Evolutionary conservation across 2,329 filamentous ascomycete species (phyloP), one percentile per base, ranked within the genome.

Genomic region (Sporothrix luriei): DNA sequence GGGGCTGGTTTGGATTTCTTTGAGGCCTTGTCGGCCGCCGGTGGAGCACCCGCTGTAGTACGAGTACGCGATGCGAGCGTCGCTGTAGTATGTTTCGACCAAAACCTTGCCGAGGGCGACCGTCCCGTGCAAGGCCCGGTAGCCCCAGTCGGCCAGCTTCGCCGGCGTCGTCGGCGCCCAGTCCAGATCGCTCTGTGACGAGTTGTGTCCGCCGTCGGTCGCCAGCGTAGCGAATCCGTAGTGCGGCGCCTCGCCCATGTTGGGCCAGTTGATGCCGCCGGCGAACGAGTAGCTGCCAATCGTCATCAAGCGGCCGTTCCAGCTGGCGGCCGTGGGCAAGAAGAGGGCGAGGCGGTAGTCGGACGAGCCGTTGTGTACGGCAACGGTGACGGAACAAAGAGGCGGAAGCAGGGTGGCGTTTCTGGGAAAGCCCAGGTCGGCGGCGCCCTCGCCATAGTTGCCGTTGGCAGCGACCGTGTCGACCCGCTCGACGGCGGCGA

Each of bases 41-140:
- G 86, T 88, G 0, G 85, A 87, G 75, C 86, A 88, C 49, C 85
- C 86, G 9, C 81, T 79, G 74, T 84, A 88, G 76, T 87, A 88
- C 6, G 81, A 84, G 75, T 83, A 84, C 14, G 79, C 76, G 33
- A 81, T 80, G 0, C 76, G 74, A 10, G 74, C 68, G 14, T 76
- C 73, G 14, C 76, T 74, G 72, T 88, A 88, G 76, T 84, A 88
- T 2, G 77, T 76, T n/a, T 79, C 75, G 2, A 82, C 80, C 46
- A 88, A 76, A 61, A 78, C 55, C 75, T 87, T 88, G 6, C 82
- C 82, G 2, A 84, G 73, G 0, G 81, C 79, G 0, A 84, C 79
- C 2, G 84, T 83, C 6, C 82, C 84, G 73, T 88, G 85, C 72
- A 82, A 77, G 9, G 81, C 79, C 16, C 80, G 76, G 71, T 77